phyloP scores from a whole-genome alignment of 140 eudicot genomes.

The Bidens hawaiensis region DNA sequence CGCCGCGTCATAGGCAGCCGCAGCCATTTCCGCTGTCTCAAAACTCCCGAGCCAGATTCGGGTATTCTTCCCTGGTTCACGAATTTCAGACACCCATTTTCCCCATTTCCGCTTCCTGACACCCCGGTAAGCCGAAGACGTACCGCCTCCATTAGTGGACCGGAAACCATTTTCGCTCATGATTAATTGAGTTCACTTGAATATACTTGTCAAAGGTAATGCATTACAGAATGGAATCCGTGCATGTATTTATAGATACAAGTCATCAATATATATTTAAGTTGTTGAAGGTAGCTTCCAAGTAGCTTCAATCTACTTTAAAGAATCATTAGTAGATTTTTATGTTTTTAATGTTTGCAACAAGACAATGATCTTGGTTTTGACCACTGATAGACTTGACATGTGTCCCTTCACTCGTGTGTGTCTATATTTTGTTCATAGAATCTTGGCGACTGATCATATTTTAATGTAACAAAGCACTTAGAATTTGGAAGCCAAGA shows the following conservation, averaged over 20 bases:
- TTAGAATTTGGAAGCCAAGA: conserved; percentile 24
- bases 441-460: conserved; percentile 10
- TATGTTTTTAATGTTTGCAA: conserved; percentile 18
- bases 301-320: conserved; percentile 37
- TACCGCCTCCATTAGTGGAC: conserved; percentile 35
- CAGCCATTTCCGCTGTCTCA: conserved; percentile 90
- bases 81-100: conserved; percentile 85
- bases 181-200: not conserved
- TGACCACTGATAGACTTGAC: conserved; percentile 20
- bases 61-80: conserved; percentile 70
- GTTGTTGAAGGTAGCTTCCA: conserved; percentile 42
- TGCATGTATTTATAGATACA: conserved; percentile 35
- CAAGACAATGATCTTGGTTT: conserved; percentile 23
- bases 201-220: conserved; percentile 12
- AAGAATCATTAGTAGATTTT: conserved; percentile 19
- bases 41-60: conserved; percentile 88
- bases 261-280: conserved; percentile 17
- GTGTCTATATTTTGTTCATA: conserved; percentile 6
- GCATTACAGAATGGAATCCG: conserved; percentile 15
- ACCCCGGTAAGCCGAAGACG: conserved; percentile 51
- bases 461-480: conserved; percentile 2
- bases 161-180: conserved; percentile 18
- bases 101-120: conserved; percentile 91
- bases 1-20: conserved; percentile 70
- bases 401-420: conserved; percentile 17